Base-by-base conservation (phyloP, 1,284 basidiomycete species). In the Gymnopus androsaceus region DNA sequence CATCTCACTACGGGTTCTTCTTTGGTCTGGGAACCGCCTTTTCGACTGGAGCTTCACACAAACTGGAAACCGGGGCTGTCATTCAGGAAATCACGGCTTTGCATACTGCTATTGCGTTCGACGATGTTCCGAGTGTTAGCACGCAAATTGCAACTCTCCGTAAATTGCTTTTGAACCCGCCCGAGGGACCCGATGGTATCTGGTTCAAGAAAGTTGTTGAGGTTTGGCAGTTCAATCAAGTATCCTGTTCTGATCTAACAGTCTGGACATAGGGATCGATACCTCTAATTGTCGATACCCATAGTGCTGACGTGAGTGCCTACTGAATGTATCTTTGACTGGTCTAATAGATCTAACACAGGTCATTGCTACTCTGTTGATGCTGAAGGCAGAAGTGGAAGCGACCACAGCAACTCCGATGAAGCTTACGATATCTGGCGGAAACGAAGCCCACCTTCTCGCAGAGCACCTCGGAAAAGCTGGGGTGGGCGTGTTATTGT, bases 371-470 rank as follows among this genome's bases (percentile, higher is more conserved):
- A 85, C 88, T 7, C 71, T 96, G 15, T 72, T 96, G 33, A 69
- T 78, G 14, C 76, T 96, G 57, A 93, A 94, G 77, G 75, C 77
- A 59, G 85, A 92, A 61, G 79, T 90, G 15, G 90, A 92, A 58
- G 61, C 63, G 0, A 62, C 65, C 41, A 76, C 69, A 1, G 67
- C 77, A 5, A 65, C 64, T 2, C 56, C 60, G 1, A 70, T 89
- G 19, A 78, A 74, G 55, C 66, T 90, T 65, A 87, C 83, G 2
- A 79, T 90, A 51, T 73, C 82, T 1, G 90, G 92, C 7, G 93
- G 77, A 0, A 70, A 82, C 0, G 94, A 96, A 68, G 84, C 90
- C 0, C 81, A 92, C 67, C 70, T 90, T 4, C 69, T 95, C 30
- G 92, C 93, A 2, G 75, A 83, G 45, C 85, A 94, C 61, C 73